Evolutionary conservation across 2,329 filamentous ascomycete genomes (phyloP).

Genomic region (Paecilomyces variotii): DNA sequence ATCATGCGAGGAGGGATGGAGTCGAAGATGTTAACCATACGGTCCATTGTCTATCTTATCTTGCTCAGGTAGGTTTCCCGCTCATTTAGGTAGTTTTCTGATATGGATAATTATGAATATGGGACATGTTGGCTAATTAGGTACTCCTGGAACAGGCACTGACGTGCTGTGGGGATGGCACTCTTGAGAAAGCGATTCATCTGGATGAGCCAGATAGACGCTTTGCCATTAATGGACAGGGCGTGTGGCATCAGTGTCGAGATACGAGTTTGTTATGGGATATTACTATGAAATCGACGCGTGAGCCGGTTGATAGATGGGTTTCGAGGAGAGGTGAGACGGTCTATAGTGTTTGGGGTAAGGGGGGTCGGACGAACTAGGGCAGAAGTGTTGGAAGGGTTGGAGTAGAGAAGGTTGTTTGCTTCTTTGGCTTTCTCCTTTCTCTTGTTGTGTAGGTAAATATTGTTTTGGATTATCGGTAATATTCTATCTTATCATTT

Average conservation of each 20-base stretch:
- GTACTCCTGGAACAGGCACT: background rate
- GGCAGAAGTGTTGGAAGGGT: background rate
- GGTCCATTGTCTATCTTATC: constrained; percentile 6
- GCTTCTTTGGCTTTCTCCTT: no score
- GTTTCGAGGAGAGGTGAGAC: constrained; percentile 2
- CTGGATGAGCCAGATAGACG: background rate
- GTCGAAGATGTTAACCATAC: constrained; percentile 1
- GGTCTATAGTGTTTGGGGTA: constrained; percentile 4
- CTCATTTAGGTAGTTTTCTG: background rate
- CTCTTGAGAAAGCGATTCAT: constrained; percentile 3
- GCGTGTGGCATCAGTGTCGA: constrained; percentile 6
- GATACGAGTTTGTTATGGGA: constrained; percentile 2
- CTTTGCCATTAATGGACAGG: constrained; percentile 3
- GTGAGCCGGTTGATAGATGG: constrained; percentile 1
- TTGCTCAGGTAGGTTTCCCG: constrained; percentile 4
- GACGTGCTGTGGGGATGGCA: constrained; percentile 2
- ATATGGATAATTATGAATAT: background rate
- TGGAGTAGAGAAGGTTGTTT: background rate
- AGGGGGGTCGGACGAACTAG: background rate
- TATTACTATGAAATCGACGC: background rate
- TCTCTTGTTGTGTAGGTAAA: no score
- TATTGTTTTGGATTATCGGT: no score
- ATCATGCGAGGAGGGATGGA: background rate
- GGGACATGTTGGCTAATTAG: background rate
- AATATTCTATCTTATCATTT: no score